A percentile compares a stretch with the other conserved stretches of the same genome.
Evolutionary conservation across 2,329 filamentous ascomycete species (phyloP).

Genomic region (Colletotrichum neosansevieriae): DNA sequence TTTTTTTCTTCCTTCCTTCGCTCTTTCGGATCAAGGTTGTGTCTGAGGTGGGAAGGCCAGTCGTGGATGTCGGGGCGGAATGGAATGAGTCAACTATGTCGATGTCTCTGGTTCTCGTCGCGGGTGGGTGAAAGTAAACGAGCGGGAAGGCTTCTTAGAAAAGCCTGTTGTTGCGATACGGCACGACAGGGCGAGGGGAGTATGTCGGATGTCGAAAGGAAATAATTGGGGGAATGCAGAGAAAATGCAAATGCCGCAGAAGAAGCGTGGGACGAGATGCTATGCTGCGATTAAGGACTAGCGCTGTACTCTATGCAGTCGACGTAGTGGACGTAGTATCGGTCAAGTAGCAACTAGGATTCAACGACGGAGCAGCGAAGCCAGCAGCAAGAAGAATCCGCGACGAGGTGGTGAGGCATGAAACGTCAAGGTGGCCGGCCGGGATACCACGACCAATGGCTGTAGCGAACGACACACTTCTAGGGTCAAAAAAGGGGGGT

Average conservation of each 20-base stretch:
- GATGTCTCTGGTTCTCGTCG: slow-evolving; percentile 19
- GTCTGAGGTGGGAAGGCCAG: slow-evolving; percentile 15
- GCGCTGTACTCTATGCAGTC: slow-evolving; percentile 5
- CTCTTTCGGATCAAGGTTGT: slow-evolving; percentile 1
- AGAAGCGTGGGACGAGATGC: slow-evolving; percentile 30
- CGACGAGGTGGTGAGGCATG: slow-evolving; percentile 47
- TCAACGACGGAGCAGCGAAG: neutral
- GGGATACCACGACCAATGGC: slow-evolving; percentile 43
- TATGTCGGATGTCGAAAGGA: slow-evolving; percentile 22
- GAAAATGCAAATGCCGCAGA: slow-evolving; percentile 38
- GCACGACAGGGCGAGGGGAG: slow-evolving; percentile 27
- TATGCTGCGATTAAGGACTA: neutral
- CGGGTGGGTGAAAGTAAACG: neutral
- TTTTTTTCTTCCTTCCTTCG: neutral
- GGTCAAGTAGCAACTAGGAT: neutral
- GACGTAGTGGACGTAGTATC: neutral
- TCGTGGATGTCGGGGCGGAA: slow-evolving; percentile 26
- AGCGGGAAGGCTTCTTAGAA: slow-evolving; percentile 24
- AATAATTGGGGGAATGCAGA: slow-evolving; percentile 26
- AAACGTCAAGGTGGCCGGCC: slow-evolving; percentile 47
- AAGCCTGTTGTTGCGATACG: slow-evolving; percentile 21
- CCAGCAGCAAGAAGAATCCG: slow-evolving; percentile 42
- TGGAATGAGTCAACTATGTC: slow-evolving; percentile 26
- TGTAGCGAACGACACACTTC: slow-evolving; percentile 7
- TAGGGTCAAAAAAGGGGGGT: slow-evolving; percentile 31